A percentile compares a stretch with the other conserved stretches of the same genome.
phyloP scores from a whole-genome alignment of 2,329 filamentous ascomycete genomes.

The Fusarium praegraminearum region DNA sequence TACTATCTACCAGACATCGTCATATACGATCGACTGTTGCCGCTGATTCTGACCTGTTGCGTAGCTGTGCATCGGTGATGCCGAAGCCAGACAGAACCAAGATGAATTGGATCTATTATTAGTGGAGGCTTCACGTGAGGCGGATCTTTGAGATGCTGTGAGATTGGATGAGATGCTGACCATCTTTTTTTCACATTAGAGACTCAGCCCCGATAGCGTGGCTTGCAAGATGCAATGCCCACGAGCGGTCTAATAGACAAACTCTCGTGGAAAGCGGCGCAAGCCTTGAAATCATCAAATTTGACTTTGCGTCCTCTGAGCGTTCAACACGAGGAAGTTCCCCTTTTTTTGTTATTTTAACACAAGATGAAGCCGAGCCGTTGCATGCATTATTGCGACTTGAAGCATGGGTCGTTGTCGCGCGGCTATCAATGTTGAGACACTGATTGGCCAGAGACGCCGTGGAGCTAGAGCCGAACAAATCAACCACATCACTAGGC shows the following conservation, averaged over 20 bases:
- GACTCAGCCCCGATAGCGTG: constrained; percentile 37
- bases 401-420: constrained; percentile 42
- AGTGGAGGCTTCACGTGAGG: constrained; percentile 28
- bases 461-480: constrained; percentile 41
- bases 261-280: constrained; percentile 14
- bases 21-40: not conserved
- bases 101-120: constrained; percentile 8
- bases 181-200: constrained; percentile 14
- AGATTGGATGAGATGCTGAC: constrained; percentile 34
- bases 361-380: constrained; percentile 25
- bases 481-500: constrained; percentile 45
- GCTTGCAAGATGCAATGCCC: constrained; percentile 7
- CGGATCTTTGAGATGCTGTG: constrained; percentile 21
- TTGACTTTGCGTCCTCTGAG: constrained; percentile 23
- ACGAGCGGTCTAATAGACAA: constrained; percentile 6
- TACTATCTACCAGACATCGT: not conserved
- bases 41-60: not conserved
- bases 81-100: not conserved
- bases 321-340: constrained; percentile 29
- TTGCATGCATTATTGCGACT: constrained; percentile 24
- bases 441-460: constrained; percentile 8
- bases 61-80: constrained; percentile 21
- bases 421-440: constrained; percentile 42
- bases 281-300: constrained; percentile 23
- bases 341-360: constrained; percentile 21